Evolutionary conservation across 257 asterid species (phyloP).

Genomic region (Solanum verrucosum): DNA sequence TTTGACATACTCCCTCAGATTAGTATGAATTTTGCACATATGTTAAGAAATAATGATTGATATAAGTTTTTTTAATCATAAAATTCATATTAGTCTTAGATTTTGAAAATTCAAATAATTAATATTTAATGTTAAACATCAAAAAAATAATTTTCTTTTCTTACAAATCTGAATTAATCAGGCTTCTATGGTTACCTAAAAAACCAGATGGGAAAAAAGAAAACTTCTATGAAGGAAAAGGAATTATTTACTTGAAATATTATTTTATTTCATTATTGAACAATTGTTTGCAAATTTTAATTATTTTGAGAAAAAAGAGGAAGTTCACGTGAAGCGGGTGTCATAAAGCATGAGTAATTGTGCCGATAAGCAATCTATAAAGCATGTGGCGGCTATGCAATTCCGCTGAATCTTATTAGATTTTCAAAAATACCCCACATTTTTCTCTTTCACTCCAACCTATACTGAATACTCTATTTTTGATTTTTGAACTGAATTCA

Average conservation of each 20-base stretch:
- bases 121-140: background rate
- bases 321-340: constrained; percentile 10
- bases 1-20: background rate
- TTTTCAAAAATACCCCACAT: background rate
- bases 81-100: no score
- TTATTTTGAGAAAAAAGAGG: background rate
- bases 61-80: no score
- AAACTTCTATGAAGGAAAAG: background rate
- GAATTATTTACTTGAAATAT: background rate
- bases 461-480: no score
- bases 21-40: background rate
- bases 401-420: background rate
- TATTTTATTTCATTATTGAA: background rate
- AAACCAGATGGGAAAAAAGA: background rate
- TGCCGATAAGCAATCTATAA: background rate
- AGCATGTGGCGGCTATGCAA: background rate
- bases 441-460: background rate
- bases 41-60: no score
- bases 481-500: background rate
- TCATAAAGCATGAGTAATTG: background rate
- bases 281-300: background rate
- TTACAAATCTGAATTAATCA: no score
- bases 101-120: no score
- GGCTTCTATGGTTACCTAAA: no score
- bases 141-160: no score